Conservation (phyloP, 129 eudicot species). For the Chrysanthemum makinoi region DNA sequence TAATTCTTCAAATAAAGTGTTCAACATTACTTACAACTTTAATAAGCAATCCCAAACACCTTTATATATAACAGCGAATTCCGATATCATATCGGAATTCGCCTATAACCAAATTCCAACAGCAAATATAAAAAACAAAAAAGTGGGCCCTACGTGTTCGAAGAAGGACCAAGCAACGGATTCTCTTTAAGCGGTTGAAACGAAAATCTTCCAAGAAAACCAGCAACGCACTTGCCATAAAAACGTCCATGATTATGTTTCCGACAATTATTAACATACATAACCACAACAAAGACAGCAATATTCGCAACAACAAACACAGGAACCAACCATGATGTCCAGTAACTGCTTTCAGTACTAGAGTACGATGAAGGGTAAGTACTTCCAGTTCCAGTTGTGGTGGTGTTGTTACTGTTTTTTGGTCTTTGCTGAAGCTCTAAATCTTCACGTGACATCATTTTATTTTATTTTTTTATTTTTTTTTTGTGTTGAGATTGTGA, state of each 20-base stretch:
- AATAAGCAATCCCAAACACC: too few species aligned
- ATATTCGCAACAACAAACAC: conserved; percentile 52
- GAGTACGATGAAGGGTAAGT: conserved; percentile 12
- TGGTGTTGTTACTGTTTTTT: conserved; percentile 9
- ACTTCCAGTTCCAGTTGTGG: neutral
- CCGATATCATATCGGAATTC: too few species aligned
- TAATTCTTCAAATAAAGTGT: too few species aligned
- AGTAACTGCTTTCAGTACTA: conserved; percentile 24
- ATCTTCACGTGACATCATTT: conserved; percentile 34
- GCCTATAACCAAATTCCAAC: too few species aligned
- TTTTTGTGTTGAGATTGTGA: too few species aligned
- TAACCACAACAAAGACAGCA: conserved; percentile 47
- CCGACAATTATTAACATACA: conserved; percentile 69
- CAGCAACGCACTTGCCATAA: conserved; percentile 46
- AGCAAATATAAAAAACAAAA: too few species aligned
- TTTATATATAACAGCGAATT: too few species aligned
- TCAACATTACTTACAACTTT: too few species aligned
- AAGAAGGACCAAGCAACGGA: conserved; percentile 74
- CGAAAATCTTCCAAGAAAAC: conserved; percentile 66
- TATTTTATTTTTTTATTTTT: too few species aligned
- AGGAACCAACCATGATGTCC: conserved; percentile 74
- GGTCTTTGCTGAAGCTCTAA: conserved; percentile 39
- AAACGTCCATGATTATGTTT: conserved; percentile 24
- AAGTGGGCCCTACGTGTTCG: conserved; percentile 41
- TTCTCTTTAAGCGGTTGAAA: conserved; percentile 61